Conservation (phyloP, 2,329 filamentous ascomycete genomes). For the Diaporthe sp. region DNA sequence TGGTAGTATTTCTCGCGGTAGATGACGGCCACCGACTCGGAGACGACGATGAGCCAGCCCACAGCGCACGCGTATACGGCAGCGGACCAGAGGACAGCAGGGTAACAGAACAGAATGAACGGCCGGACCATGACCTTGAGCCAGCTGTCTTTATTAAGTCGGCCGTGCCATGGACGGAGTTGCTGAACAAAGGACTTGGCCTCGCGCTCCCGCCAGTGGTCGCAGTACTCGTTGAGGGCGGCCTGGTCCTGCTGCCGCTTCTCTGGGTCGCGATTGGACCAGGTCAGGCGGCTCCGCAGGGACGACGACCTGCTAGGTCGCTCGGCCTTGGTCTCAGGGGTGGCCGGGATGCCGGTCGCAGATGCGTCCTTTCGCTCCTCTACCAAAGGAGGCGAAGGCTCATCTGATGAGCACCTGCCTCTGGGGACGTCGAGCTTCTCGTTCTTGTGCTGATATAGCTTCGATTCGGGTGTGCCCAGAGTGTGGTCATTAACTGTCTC, state of each 20-base stretch:
- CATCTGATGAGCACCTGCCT: slow-evolving; percentile 3
- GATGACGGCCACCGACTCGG: slow-evolving; percentile 86
- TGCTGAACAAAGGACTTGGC: slow-evolving; percentile 80
- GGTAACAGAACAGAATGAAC: slow-evolving; percentile 89
- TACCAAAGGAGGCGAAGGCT: not conserved
- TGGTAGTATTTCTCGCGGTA: slow-evolving; percentile 82
- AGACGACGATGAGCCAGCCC: slow-evolving; percentile 96
- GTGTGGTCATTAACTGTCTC: slow-evolving; percentile 36
- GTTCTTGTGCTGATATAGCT: not conserved
- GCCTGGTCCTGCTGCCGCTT: slow-evolving; percentile 58
- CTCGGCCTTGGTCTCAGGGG: slow-evolving; percentile 19
- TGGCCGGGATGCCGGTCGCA: not conserved
- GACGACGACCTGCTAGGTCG: slow-evolving; percentile 36
- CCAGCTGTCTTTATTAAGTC: slow-evolving; percentile 85
- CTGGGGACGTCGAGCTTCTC: slow-evolving; percentile 26
- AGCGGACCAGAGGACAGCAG: slow-evolving; percentile 89
- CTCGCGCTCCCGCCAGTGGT: slow-evolving; percentile 75
- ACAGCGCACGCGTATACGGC: slow-evolving; percentile 89
- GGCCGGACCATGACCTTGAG: slow-evolving; percentile 82
- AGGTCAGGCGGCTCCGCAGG: slow-evolving; percentile 38
- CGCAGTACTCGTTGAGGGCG: slow-evolving; percentile 73
- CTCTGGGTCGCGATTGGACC: slow-evolving; percentile 50
- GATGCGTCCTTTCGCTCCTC: not conserved
- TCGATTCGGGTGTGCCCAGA: not conserved
- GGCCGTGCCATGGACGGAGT: slow-evolving; percentile 82